phyloP scores from a whole-genome alignment of 192 early-diverging fungal genomes.

The Haplosporangium gracile region DNA sequence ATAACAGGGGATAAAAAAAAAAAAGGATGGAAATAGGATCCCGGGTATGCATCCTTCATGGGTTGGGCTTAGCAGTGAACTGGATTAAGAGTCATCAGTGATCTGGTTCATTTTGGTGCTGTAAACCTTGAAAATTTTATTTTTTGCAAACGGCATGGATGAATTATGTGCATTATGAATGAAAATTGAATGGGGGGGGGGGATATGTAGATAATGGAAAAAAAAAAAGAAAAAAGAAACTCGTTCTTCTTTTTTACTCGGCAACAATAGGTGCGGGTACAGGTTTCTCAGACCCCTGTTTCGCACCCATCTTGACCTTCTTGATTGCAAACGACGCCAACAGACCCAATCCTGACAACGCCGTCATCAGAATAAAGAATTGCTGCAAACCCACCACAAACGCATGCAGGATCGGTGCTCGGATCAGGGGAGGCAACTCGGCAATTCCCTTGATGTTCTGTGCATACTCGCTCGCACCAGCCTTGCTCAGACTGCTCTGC shows the following conservation, averaged over 20 bases:
- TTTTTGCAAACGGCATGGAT: too few species aligned
- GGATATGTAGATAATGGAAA: not conserved
- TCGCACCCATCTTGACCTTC: constrained; percentile 47
- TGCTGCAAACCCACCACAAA: constrained; percentile 68
- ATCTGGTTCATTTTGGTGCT: too few species aligned
- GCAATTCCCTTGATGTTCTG: constrained; percentile 47
- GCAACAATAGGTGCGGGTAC: constrained; percentile 14
- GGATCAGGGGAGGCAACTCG: constrained; percentile 41
- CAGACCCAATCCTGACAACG: constrained; percentile 61
- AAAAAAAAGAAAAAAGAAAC: not conserved
- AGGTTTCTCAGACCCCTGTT: not conserved
- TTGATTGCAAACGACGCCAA: constrained; percentile 63
- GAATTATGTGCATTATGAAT: too few species aligned
- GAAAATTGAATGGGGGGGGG: not conserved
- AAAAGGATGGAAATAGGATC: too few species aligned
- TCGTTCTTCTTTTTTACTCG: constrained; percentile 5
- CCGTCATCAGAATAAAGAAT: constrained; percentile 67
- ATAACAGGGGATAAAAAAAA: too few species aligned
- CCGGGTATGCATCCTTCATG: too few species aligned
- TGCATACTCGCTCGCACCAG: constrained; percentile 38
- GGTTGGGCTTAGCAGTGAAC: too few species aligned
- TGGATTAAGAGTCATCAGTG: too few species aligned
- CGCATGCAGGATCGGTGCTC: constrained; percentile 58
- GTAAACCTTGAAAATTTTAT: too few species aligned
- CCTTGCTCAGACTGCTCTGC: constrained; percentile 41